Base-by-base conservation (phyloP, 2,329 filamentous ascomycete genomes). In the Scedosporium boydii region DNA sequence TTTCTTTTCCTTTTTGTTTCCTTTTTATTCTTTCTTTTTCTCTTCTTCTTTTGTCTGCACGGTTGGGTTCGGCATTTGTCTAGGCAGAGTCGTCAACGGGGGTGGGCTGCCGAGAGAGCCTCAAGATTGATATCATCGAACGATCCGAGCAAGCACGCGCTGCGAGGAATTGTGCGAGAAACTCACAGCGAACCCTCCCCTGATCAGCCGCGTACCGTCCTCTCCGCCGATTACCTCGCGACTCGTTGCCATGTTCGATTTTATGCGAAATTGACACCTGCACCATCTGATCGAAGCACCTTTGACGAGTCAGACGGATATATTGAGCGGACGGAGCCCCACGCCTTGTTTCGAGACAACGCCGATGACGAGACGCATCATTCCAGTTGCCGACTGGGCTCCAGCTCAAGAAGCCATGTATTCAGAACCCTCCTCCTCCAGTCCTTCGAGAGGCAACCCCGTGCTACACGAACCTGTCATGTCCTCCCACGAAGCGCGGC, bases 301-400 rank as follows among this genome's bases (percentile, higher is more conserved):
- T 18, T 51, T 23, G 27, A 21, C 4, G 21, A 59, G 44, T 61
- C 57, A 44, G 44, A 29, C 60, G 21, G 57, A 7, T 26, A 64
- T 62, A 59, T 46, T 63, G 48, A 60, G 14, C 38, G 66, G 65
- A 63, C 68, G 3, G n/a, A 14, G 26, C 23, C 42, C 26, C 58
- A 48, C 38, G n/a, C 41, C 21, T 41, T 59, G 38, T 23, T 29
- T 26, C 41, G 16, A 59, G 34, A n/a, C 44, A 10, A 21, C 44
- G 26, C 14, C 58, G 58, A 74, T 74, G 68, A 70, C 76, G 66
- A 71, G 68, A 65, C 71, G 75, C 67, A 73, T 76, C 64, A 73
- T 76, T 65, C 72, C 74, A 59, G 67, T 77, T 63, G 69, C 70
- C 65, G 77, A 79, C 65, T 78, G 75, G 77, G 73, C 75, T 51